These are phyloP conservation scores for Sordariomycetes sp. DNA, from an alignment of 2,329 filamentous ascomycete genomes.

Conservation along the genomic window DNA sequence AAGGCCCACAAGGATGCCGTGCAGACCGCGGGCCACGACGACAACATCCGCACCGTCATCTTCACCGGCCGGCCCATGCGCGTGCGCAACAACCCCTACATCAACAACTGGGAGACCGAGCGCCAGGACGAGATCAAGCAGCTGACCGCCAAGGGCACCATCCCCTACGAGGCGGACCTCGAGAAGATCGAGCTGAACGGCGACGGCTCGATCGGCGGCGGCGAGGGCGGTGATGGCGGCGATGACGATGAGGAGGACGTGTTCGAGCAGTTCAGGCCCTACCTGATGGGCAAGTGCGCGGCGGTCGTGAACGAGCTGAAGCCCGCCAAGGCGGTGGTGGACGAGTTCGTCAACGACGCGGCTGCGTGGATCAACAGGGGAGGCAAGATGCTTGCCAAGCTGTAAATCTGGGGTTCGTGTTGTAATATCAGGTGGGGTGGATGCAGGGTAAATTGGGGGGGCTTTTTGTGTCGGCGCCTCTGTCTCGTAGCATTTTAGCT, in stretches of 20 bases:
- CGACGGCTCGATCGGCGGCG: constrained; percentile 54
- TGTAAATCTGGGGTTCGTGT: constrained; percentile 33
- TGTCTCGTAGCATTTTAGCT: not conserved
- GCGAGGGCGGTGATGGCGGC: constrained; percentile 56
- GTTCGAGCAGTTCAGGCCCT: constrained; percentile 84
- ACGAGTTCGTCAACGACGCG: constrained; percentile 84
- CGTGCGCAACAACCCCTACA: constrained; percentile 89
- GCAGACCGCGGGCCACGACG: constrained; percentile 80
- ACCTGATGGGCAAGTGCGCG: constrained; percentile 93
- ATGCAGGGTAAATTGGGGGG: not conserved
- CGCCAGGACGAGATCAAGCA: constrained; percentile 84
- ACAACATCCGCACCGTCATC: constrained; percentile 95
- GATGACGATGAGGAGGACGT: constrained; percentile 61
- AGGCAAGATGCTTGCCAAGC: constrained; percentile 57
- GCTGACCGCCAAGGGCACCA: constrained; percentile 76
- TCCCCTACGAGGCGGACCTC: constrained; percentile 90
- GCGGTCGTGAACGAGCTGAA: constrained; percentile 91
- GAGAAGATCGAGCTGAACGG: constrained; percentile 54
- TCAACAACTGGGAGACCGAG: constrained; percentile 92
- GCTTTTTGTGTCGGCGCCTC: not conserved
- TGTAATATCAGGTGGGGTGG: not conserved
- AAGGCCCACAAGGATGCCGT: constrained; percentile 94
- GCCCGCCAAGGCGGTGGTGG: constrained; percentile 80
- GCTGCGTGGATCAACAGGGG: constrained; percentile 59
- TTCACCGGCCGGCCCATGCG: constrained; percentile 94